These are phyloP conservation scores for Xylariaceae sp. DNA, from an alignment of 2,329 filamentous ascomycete species.

Conservation along the genomic window DNA sequence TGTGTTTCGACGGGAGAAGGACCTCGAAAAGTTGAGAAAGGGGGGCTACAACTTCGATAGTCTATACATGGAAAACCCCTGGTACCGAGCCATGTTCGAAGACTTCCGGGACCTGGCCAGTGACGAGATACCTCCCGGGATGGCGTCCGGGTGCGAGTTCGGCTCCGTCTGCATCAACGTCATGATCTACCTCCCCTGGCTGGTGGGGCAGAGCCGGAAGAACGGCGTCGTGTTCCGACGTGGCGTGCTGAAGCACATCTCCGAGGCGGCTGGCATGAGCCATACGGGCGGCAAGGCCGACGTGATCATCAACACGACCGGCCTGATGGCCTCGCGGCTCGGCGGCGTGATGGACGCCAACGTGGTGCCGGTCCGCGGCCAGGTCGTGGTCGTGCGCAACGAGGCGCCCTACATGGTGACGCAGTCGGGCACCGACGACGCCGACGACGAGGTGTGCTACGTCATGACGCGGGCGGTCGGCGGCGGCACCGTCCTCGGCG, in stretches of 20 bases:
- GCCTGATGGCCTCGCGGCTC: conserved; percentile 66
- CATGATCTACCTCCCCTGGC: conserved; percentile 79
- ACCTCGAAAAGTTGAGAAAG: conserved; percentile 37
- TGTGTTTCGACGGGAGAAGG: conserved; percentile 56
- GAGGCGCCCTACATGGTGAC: conserved; percentile 64
- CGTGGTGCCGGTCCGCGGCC: conserved; percentile 73
- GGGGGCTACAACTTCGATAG: conserved; percentile 56
- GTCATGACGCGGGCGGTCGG: conserved; percentile 73
- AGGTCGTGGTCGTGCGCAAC: conserved; percentile 80
- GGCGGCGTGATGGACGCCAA: conserved; percentile 74
- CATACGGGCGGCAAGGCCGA: conserved; percentile 53
- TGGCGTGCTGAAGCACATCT: conserved; percentile 61
- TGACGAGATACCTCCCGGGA: conserved; percentile 54
- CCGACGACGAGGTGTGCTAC: conserved; percentile 67
- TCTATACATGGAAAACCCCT: conserved; percentile 61
- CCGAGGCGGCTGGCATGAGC: conserved; percentile 59
- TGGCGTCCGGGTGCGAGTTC: conserved; percentile 69
- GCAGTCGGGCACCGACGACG: conserved; percentile 68
- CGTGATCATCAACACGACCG: conserved; percentile 79
- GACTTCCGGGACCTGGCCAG: conserved; percentile 61
- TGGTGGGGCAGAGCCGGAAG: conserved; percentile 72
- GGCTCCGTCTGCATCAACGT: conserved; percentile 90
- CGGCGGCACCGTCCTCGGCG: conserved; percentile 84
- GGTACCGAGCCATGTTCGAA: conserved; percentile 67
- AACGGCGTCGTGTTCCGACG: conserved; percentile 65